Conservation (phyloP, 139 green algal genomes). For the Chlorella sorokiniana region DNA sequence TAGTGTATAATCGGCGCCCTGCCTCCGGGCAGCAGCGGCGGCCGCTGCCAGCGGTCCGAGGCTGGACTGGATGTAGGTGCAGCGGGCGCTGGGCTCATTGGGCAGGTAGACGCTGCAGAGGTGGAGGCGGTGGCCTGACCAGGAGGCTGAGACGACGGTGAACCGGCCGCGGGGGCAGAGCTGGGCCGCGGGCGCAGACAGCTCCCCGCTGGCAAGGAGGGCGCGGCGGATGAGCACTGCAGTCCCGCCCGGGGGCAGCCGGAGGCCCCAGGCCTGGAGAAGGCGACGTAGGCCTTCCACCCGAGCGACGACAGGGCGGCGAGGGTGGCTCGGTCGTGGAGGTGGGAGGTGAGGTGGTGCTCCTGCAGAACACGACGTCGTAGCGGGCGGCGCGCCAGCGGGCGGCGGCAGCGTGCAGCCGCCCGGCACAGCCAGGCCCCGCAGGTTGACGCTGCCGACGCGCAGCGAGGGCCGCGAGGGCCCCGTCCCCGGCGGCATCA, state of each 20-base stretch:
- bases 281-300: neutral
- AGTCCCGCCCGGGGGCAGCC: neutral
- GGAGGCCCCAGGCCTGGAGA: neutral
- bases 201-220: no score
- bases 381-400: neutral
- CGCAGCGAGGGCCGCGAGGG: neutral
- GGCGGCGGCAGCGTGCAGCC: neutral
- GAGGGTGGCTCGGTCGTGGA: neutral
- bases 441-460: neutral
- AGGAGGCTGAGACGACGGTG: no score
- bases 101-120: no score
- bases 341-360: neutral
- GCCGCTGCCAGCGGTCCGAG: no score
- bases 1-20: no score
- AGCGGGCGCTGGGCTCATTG: no score
- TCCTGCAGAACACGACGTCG: neutral
- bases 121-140: no score
- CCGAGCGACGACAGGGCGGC: neutral
- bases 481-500: neutral
- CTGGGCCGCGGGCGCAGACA: no score
- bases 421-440: neutral
- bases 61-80: no score
- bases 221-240: no score
- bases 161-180: no score
- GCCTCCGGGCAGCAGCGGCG: no score